Base-by-base conservation (phyloP, 2,329 filamentous ascomycete genomes). In the Claviceps pazoutovae region DNA sequence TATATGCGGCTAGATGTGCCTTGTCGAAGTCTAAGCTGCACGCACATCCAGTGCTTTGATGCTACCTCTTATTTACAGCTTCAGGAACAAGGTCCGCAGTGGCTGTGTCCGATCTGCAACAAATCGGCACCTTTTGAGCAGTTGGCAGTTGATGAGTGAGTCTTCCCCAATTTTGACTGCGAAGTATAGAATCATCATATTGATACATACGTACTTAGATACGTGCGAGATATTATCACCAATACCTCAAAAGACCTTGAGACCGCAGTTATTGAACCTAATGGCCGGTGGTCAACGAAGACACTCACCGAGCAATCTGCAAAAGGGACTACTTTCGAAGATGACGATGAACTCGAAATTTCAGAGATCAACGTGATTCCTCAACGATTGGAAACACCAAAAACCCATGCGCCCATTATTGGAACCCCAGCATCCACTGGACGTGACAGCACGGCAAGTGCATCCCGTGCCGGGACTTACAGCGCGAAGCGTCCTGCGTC, bases 61-160 rank as follows among this genome's bases (percentile, higher is more conserved):
- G 91, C 86, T 3, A 84, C 81, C 3, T 94, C 88, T 2, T 98
- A 96, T 64, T 75, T 98, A 19, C 88, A 95, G 60, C 71, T 98
- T 30, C 91, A 97, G 64, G 89, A 97, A 64, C 93, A 98, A 71
- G 91, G 88, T 0, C 93, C 93, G 0, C 94, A 93, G 17, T 98
- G 93, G 93, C 75, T 82, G n/a, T 98, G 93, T 61, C 93, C 93
- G 0, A 84, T 96, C 21, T 98, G 93, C 71, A 91, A 84, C 67
- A 94, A 90, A 62, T 69, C 79, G 0, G 83, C 89, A 1, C 80
- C 83, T 0, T 98, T 88, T 65, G 85, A 91, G 49, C 82, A 79
- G 47, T 71, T 98, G 23, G 88, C 88, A 11, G 81, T 97, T 34
- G 93, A 98, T 59, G 86, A 93, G 80, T 93, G 74, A 68, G 81